A percentile compares a stretch with the other conserved stretches of the same genome.
Evolutionary conservation across 2,329 filamentous ascomycete species (phyloP).

Genomic region (Tolypocladium cylindrosporum): DNA sequence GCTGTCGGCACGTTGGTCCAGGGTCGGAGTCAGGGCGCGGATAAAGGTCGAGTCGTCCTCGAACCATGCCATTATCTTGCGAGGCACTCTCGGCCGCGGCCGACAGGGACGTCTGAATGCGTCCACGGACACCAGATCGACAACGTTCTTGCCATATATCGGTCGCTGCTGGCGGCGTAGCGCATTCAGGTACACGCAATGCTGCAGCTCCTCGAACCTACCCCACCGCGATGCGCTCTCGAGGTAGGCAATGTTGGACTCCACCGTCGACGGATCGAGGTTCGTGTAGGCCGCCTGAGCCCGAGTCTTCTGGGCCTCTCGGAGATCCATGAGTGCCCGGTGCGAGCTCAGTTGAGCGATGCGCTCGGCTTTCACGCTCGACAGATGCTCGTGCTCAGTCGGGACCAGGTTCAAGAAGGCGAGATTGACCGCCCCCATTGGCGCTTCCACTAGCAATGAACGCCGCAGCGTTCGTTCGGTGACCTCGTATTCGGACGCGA

Average conservation of each 20-base stretch:
- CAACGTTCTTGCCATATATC: slow-evolving; percentile 69
- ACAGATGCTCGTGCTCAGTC: slow-evolving; percentile 57
- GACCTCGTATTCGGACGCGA: slow-evolving; percentile 61
- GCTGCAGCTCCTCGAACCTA: slow-evolving; percentile 68
- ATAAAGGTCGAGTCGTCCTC: slow-evolving; percentile 57
- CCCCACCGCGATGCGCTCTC: slow-evolving; percentile 61
- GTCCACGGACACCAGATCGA: slow-evolving; percentile 62
- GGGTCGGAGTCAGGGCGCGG: slow-evolving; percentile 58
- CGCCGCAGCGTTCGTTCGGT: slow-evolving; percentile 62
- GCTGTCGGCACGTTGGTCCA: slow-evolving; percentile 61
- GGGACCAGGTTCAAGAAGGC: slow-evolving; percentile 74
- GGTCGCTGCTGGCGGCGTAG: slow-evolving; percentile 71
- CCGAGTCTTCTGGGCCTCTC: slow-evolving; percentile 57
- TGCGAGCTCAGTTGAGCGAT: slow-evolving; percentile 62
- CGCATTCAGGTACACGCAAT: slow-evolving; percentile 70
- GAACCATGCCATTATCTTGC: slow-evolving; percentile 63
- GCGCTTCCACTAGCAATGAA: slow-evolving; percentile 50
- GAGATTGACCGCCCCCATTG: slow-evolving; percentile 57
- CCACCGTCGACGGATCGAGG: slow-evolving; percentile 56
- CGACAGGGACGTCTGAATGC: slow-evolving; percentile 48
- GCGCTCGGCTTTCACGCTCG: slow-evolving; percentile 39
- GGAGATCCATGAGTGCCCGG: slow-evolving; percentile 56
- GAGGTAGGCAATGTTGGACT: slow-evolving; percentile 61
- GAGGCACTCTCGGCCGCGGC: slow-evolving; percentile 49
- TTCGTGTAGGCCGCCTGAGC: slow-evolving; percentile 43